These are phyloP conservation scores for Platismatia glauca DNA, from an alignment of 495 filamentous ascomycete species.

Conservation along the genomic window DNA sequence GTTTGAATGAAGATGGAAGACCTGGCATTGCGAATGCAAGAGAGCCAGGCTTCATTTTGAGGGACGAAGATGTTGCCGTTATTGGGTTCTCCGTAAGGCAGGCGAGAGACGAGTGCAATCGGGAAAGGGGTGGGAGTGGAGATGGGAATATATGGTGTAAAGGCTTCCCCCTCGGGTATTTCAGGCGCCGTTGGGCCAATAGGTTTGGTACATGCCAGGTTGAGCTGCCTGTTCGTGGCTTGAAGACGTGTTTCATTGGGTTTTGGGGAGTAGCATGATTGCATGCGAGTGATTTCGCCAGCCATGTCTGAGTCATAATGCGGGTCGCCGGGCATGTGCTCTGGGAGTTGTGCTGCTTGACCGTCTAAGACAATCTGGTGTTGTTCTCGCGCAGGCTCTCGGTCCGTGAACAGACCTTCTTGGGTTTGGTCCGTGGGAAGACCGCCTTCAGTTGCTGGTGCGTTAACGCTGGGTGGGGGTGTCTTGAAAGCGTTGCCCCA, in stretches of 20 bases:
- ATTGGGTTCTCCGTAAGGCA: conserved; percentile 55
- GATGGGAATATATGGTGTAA: conserved; percentile 55
- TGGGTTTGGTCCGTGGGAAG: background rate
- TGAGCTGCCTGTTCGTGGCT: conserved; percentile 54
- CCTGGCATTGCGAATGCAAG: conserved; percentile 54
- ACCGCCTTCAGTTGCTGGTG: conserved; percentile 36
- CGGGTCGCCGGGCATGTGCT: conserved; percentile 48
- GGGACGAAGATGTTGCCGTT: conserved; percentile 51
- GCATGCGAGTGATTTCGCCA: conserved; percentile 50
- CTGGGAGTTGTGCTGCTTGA: conserved; percentile 31
- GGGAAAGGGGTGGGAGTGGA: conserved; percentile 49
- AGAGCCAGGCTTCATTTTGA: conserved; percentile 65
- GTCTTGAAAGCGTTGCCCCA: conserved; percentile 60
- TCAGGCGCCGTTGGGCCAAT: conserved; percentile 31
- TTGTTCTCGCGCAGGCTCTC: conserved; percentile 4
- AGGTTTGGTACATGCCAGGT: conserved; percentile 26
- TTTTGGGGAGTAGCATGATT: conserved; percentile 41
- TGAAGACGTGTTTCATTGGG: conserved; percentile 43
- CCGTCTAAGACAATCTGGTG: conserved; percentile 10
- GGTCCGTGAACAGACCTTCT: conserved; percentile 2
- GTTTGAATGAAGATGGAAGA: conserved; percentile 62
- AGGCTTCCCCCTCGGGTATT: conserved; percentile 38
- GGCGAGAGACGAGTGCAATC: conserved; percentile 62
- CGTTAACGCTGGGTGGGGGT: conserved; percentile 46
- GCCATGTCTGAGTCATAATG: conserved; percentile 55